A percentile compares a stretch with the other conserved stretches of the same genome.
Conservation (phyloP, 2,329 filamentous ascomycete species). For the Penicillium sp. region DNA sequence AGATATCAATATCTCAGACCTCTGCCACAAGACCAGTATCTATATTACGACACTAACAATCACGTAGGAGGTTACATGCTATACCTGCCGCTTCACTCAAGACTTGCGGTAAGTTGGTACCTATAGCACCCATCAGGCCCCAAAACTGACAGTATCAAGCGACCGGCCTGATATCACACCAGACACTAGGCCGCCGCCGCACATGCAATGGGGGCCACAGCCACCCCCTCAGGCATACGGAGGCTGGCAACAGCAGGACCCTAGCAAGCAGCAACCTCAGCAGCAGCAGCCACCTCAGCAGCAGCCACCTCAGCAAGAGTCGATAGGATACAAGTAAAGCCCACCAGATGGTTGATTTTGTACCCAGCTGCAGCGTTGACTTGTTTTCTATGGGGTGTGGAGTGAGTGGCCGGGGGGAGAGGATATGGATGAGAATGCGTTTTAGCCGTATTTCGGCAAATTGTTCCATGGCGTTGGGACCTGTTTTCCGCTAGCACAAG, state of each 20-base stretch:
- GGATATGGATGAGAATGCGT: not conserved
- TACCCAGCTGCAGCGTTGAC: not conserved
- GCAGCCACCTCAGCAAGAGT: conserved; percentile 13
- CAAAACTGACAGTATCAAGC: conserved; percentile 18
- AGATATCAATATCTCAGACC: not conserved
- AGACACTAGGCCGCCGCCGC: conserved; percentile 33
- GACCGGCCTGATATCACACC: conserved; percentile 41
- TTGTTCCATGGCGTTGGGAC: not conserved
- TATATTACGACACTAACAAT: conserved; percentile 12
- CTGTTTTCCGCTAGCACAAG: not conserved
- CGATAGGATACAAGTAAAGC: conserved; percentile 24
- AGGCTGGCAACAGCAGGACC: conserved; percentile 8
- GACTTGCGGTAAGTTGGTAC: conserved; percentile 32
- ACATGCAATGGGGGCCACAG: conserved; percentile 24
- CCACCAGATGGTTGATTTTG: not conserved
- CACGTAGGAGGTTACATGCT: conserved; percentile 38
- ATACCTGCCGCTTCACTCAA: conserved; percentile 39
- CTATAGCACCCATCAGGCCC: not conserved
- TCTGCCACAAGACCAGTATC: not conserved
- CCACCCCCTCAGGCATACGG: conserved; percentile 20
- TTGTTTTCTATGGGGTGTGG: not conserved
- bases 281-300: conserved; percentile 11
- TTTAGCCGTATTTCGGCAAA: not conserved
- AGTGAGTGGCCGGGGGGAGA: not conserved
- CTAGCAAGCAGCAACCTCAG: conserved; percentile 5